Conservation (phyloP, 305 asterid genomes). For the Fraxinus xanthoxyloides region DNA sequence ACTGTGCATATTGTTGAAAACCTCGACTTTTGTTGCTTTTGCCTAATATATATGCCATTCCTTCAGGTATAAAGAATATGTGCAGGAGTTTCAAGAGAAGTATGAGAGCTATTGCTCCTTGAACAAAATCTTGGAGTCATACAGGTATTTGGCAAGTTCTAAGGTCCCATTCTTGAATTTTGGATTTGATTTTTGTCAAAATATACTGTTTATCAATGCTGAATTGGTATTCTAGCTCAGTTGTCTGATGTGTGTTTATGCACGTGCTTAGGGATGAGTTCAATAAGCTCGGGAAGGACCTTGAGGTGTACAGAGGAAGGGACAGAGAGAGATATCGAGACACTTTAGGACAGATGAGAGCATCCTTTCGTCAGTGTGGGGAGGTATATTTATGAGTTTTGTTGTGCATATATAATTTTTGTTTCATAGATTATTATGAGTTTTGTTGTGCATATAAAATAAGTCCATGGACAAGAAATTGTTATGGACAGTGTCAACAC, state of each 20-base stretch:
- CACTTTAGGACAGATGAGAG: constrained; percentile 56
- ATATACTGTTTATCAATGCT: not conserved
- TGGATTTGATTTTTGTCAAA: not conserved
- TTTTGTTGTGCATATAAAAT: not conserved
- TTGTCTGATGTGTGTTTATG: constrained; percentile 24
- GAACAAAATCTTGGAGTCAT: constrained; percentile 66
- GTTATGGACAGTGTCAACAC: too few species aligned
- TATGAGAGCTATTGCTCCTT: constrained; percentile 64
- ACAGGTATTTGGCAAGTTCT: constrained; percentile 55
- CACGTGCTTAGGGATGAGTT: constrained; percentile 59
- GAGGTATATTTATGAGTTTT: constrained; percentile 43
- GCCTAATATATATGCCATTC: not conserved
- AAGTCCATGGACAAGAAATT: not conserved
- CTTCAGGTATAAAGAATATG: constrained; percentile 76
- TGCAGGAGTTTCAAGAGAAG: constrained; percentile 87
- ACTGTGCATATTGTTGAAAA: constrained; percentile 12
- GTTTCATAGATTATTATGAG: constrained; percentile 1
- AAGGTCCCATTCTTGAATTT: constrained; percentile 7
- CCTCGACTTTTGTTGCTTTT: constrained; percentile 16
- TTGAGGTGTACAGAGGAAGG: constrained; percentile 60
- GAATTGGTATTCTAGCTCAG: constrained; percentile 5
- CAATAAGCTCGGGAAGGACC: constrained; percentile 65
- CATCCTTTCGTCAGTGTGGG: constrained; percentile 76
- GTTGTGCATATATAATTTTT: not conserved
- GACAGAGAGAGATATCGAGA: constrained; percentile 59